Base-by-base conservation (phyloP, 2,329 filamentous ascomycete species). In the Aquanectria penicillioides region DNA sequence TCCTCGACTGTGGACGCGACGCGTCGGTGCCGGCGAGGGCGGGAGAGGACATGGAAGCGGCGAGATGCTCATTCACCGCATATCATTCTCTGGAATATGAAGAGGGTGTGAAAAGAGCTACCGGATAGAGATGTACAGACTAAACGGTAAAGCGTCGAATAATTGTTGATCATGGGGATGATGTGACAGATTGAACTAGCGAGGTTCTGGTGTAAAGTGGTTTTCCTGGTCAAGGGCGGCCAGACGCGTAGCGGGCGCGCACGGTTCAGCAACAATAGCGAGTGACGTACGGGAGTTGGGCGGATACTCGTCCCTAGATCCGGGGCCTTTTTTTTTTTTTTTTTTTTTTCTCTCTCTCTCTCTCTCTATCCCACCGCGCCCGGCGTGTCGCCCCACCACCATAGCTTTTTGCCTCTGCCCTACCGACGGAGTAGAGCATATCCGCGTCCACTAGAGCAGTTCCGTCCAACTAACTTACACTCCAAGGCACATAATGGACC, bases 1-100 rank as follows among this genome's bases (percentile, higher is more conserved):
- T 76, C 64, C 75, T 75, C 53, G 75, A 77, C 61, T 63, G 69
- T 59, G 75, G 77, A 77, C 80, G 82, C 79, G 82, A 81, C 82
- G 81, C 81, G 80, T 81, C 78, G 67, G 75, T 68, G 65, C 69
- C 74, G 61, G 68, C 62, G 59, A 69, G 57, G 59, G 69, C 68
- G 58, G 73, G 68, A 60, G 73, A 74, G 66, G 74, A 69, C 75
- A 77, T 77, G 60, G 61, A 66, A 59, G 57, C 51, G 26, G 47
- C 53, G 28, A 33, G 33, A 26, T 40, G 36, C 47, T 67, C 64
- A 67, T 65, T 37, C 64, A 59, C 48, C 20, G 28, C 34, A 25
- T 38, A 48, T 33, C 65, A 70, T 69, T 54, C 36, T 56, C 31
- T 25, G 48, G 40, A 38, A 57, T 55, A 26, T 22, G 43, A 26